These are phyloP conservation scores for Candida glucosophila DNA, from an alignment of 1,139 yeast genomes.

Conservation along the genomic window DNA sequence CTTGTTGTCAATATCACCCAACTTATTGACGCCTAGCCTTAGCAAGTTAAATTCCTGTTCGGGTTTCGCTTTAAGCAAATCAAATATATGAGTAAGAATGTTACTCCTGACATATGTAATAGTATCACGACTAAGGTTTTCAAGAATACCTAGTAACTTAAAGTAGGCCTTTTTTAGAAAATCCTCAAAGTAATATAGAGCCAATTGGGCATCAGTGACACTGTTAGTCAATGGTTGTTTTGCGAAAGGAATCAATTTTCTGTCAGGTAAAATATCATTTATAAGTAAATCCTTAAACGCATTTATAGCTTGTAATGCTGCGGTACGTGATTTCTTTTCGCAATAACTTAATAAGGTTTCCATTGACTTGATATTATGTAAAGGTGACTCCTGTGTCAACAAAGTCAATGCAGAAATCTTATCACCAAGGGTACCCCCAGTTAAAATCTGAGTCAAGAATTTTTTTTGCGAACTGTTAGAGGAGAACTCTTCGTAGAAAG, in stretches of 20 bases:
- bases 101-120: constrained; percentile 81
- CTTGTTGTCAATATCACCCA: constrained; percentile 88
- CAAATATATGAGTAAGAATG: constrained; percentile 69
- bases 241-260: constrained; percentile 73
- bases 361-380: constrained; percentile 78
- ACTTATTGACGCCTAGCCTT: constrained; percentile 82
- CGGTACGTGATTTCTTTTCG: constrained; percentile 87
- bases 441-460: constrained; percentile 80
- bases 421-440: constrained; percentile 93
- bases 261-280: constrained; percentile 73
- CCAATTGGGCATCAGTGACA: constrained; percentile 46
- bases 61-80: constrained; percentile 75
- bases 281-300: constrained; percentile 84
- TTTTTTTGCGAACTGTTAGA: constrained; percentile 78
- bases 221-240: constrained; percentile 58
- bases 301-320: constrained; percentile 83
- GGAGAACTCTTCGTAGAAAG: constrained; percentile 69
- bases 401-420: constrained; percentile 91
- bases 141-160: constrained; percentile 61
- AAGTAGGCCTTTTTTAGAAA: constrained; percentile 72
- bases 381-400: constrained; percentile 88
- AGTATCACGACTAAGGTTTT: constrained; percentile 79
- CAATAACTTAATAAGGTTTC: constrained; percentile 73
- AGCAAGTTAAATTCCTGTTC: constrained; percentile 93
- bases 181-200: constrained; percentile 82